Base-by-base conservation (phyloP, 768 basidiomycete species). In the Kwoniella mangroviensis region DNA sequence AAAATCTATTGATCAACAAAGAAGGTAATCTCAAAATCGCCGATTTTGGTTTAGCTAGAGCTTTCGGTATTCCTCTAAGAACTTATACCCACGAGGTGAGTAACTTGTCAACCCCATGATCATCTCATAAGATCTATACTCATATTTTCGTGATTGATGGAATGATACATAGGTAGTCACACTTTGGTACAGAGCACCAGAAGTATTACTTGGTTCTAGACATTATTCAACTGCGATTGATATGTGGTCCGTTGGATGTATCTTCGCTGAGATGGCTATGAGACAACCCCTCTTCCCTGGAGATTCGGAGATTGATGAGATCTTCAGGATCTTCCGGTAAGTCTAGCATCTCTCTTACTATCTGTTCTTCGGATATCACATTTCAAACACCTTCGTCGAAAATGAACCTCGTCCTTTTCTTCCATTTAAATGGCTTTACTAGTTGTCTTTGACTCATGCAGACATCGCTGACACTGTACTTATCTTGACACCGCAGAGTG, bases 191-290 rank as follows among this genome's bases (percentile, higher is more conserved):
- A 93, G 97, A 59, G 93, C 96, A 4, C 97, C 97, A 3, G 97
- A 99, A 83, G 96, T 99, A 60, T 86, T 99, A 21, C 90, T 99
- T 1, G 96, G 96, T 40, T 91, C 93, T 4, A 90, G 95, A 53
- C 94, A 98, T 83, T 99, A 99, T 84, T 91, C 93, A 17, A 99
- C 97, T 2, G 93, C 94, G 2, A 92, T 99, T 78, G 97, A 99
- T 85, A 97, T 98, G 93, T 99, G 97, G 97, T 95, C 93, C n/a
- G 96, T 99, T 22, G 97, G 81, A 4, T 98, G 95, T 80, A 98
- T 99, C 82, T 93, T 97, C 79, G 96, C 96, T 9, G 97, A 99
- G 85, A 98, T 98, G 96, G 91, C 93, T 64, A 92, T 95, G 91
- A 92, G 74, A 84, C 90, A 81, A 88, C 88, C 96, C 1, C 86